Conservation (phyloP, 2,329 filamentous ascomycete genomes). For the Pseudophaeomoniella oleicola region DNA sequence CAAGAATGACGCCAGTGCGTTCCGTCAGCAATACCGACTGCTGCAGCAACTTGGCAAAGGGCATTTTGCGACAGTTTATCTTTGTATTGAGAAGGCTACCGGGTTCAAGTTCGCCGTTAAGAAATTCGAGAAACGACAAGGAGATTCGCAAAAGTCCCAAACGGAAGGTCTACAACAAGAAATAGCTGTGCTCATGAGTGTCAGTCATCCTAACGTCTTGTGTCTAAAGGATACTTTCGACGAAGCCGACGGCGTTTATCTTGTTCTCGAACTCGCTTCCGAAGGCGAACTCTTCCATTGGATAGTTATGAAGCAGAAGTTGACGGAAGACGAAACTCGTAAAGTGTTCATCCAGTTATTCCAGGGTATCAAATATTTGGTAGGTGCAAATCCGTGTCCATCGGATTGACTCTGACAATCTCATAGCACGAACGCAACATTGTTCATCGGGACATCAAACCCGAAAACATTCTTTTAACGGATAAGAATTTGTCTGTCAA, state of each 20-base stretch:
- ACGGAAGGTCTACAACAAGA: conserved; percentile 84
- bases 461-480: conserved; percentile 82
- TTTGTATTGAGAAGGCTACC: conserved; percentile 73
- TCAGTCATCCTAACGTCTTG: conserved; percentile 83
- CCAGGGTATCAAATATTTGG: conserved; percentile 86
- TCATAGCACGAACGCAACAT: conserved; percentile 86
- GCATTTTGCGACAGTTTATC: conserved; percentile 85
- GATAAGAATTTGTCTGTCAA: conserved; percentile 80
- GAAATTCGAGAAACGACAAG: conserved; percentile 74
- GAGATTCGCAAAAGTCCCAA: conserved; percentile 70
- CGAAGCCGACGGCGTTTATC: conserved; percentile 76
- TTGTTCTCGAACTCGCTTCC: conserved; percentile 77
- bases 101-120: conserved; percentile 84
- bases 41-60: conserved; percentile 82
- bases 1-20: conserved; percentile 50
- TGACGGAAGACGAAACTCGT: conserved; percentile 69
- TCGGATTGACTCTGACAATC: conserved; percentile 6
- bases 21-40: conserved; percentile 74
- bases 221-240: conserved; percentile 93
- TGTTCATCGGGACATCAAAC: conserved; percentile 95
- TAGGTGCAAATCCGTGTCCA: no score
- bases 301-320: conserved; percentile 80
- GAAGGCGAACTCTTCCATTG: conserved; percentile 94
- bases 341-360: conserved; percentile 86
- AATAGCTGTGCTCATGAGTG: conserved; percentile 92